A percentile compares a stretch with the other conserved stretches of the same genome.
Conservation (phyloP, 2,329 filamentous ascomycete species). For the Graphiopsis chlorocephala region DNA sequence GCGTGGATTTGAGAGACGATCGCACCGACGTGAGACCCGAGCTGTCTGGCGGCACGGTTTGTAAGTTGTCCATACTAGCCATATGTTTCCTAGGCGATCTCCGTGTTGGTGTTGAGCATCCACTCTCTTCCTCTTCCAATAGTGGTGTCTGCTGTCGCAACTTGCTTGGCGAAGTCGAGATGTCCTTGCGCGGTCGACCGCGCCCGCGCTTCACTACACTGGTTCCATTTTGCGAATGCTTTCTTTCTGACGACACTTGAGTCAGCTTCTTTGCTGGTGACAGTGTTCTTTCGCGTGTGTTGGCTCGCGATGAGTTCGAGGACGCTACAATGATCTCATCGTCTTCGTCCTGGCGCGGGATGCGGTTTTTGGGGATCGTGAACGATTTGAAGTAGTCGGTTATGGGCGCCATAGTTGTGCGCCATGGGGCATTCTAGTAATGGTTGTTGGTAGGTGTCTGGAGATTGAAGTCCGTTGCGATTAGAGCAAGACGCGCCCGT, state of each 20-base stretch:
- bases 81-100: slow-evolving; percentile 6
- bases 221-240: not conserved
- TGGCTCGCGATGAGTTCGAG: slow-evolving; percentile 2
- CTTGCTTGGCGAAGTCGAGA: not conserved
- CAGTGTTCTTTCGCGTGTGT: not conserved
- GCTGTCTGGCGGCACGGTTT: slow-evolving; percentile 1
- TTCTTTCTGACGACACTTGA: not conserved
- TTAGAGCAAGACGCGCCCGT: not conserved
- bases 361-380: slow-evolving; percentile 26
- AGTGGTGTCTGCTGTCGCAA: not conserved
- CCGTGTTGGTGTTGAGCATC: not conserved
- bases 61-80: not conserved
- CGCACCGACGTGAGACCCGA: slow-evolving; percentile 1
- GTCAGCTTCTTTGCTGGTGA: not conserved
- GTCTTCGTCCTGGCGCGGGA: slow-evolving; percentile 23
- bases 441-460: not conserved
- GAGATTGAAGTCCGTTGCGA: not conserved
- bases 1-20: not conserved
- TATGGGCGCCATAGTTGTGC: slow-evolving; percentile 28
- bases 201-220: not conserved
- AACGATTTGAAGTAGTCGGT: slow-evolving; percentile 49
- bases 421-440: not conserved
- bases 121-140: not conserved
- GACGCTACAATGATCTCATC: slow-evolving; percentile 29
- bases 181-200: slow-evolving; percentile 5